Conservation (phyloP, 208 protist genomes). For the Trypanosomatidae sp. region DNA sequence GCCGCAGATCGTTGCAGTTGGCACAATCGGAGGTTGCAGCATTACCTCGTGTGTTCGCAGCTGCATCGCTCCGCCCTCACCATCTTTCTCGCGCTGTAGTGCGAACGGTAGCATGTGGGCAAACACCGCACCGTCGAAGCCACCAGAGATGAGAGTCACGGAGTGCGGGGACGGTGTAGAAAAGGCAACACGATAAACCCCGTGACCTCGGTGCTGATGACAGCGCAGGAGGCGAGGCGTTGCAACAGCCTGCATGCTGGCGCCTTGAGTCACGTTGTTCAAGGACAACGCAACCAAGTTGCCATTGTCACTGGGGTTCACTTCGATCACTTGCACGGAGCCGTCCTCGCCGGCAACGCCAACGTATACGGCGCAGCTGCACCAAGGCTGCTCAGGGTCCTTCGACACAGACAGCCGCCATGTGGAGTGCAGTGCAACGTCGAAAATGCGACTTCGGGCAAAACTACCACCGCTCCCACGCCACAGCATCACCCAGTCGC, state of each 20-base stretch:
- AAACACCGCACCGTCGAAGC: constrained; percentile 55
- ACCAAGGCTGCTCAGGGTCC: not conserved
- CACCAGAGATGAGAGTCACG: constrained; percentile 38
- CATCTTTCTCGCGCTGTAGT: not conserved
- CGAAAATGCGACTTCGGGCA: constrained; percentile 67
- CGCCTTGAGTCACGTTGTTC: not conserved
- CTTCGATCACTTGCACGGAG: constrained; percentile 34
- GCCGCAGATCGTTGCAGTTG: not conserved
- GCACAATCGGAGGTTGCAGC: not conserved
- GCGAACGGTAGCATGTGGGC: constrained; percentile 9
- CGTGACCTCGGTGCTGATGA: constrained; percentile 62
- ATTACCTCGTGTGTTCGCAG: not conserved
- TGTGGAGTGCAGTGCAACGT: constrained; percentile 33
- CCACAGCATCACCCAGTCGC: constrained; percentile 40
- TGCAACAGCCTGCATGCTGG: not conserved
- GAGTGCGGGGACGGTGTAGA: not conserved
- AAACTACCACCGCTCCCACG: constrained; percentile 37
- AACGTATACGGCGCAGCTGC: constrained; percentile 2
- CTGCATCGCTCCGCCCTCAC: not conserved
- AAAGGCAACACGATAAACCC: constrained; percentile 56
- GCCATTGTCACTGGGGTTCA: constrained; percentile 1
- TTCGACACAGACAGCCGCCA: not conserved
- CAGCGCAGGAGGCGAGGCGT: constrained; percentile 11
- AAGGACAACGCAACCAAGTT: not conserved
- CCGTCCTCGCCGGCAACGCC: constrained; percentile 67